phyloP scores from a whole-genome alignment of 2,329 filamentous ascomycete genomes.

The Fusarium staphyleae region DNA sequence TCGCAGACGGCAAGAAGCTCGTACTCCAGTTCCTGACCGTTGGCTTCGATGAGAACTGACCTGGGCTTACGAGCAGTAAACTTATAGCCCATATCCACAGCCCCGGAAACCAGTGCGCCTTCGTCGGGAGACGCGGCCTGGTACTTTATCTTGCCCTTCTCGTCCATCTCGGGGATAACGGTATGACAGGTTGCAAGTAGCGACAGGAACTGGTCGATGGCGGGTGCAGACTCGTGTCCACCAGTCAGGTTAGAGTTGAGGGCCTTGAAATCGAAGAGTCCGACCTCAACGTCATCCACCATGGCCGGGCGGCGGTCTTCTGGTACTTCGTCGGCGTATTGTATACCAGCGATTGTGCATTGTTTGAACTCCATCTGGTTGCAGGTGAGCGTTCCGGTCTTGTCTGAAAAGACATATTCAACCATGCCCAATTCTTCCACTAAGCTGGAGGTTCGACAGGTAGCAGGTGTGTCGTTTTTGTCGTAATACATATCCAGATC shows the following conservation, averaged over 20 bases:
- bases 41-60: constrained; percentile 82
- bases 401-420: constrained; percentile 98
- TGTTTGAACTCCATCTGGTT: constrained; percentile 99
- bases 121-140: constrained; percentile 98
- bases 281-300: constrained; percentile 78
- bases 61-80: constrained; percentile 91
- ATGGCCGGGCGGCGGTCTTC: constrained; percentile 85
- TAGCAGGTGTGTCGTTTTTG: constrained; percentile 91
- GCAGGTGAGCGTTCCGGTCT: constrained; percentile 96
- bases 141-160: constrained; percentile 89
- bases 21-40: constrained; percentile 78
- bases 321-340: constrained; percentile 90
- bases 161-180: constrained; percentile 89
- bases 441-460: constrained; percentile 93
- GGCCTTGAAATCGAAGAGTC: constrained; percentile 83
- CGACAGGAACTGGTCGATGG: constrained; percentile 81
- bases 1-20: constrained; percentile 96
- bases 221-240: constrained; percentile 56
- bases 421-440: constrained; percentile 98
- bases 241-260: constrained; percentile 73
- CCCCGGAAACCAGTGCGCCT: constrained; percentile 93
- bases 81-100: constrained; percentile 82
- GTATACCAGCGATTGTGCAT: constrained; percentile 89
- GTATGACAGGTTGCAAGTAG: constrained; percentile 93
- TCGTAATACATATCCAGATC: constrained; percentile 99